These are phyloP conservation scores for Saprolegnia parasitica DNA, from an alignment of 352 stramenopile species.

Conservation along the genomic window DNA sequence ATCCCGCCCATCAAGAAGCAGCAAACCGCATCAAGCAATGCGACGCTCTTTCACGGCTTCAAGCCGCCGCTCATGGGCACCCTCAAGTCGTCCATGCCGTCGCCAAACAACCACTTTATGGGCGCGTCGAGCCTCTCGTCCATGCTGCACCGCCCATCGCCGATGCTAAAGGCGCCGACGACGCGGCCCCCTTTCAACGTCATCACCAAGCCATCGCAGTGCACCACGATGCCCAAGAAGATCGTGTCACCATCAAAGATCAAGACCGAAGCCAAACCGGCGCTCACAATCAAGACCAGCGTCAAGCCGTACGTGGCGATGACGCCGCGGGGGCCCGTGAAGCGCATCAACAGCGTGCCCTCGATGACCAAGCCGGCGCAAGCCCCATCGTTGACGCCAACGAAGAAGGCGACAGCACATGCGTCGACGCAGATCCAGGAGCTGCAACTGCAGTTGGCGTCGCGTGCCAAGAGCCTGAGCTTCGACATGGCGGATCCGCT, in stretches of 20 bases:
- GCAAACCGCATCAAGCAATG: not conserved
- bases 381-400: slow-evolving; percentile 7
- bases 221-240: not conserved
- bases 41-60: not conserved
- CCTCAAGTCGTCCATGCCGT: not conserved
- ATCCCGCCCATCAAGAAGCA: slow-evolving; percentile 4
- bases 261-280: not conserved
- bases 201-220: not conserved
- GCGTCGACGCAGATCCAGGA: slow-evolving; percentile 1
- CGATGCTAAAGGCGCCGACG: not conserved
- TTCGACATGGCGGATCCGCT: slow-evolving; percentile 1
- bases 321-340: not conserved
- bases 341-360: slow-evolving; percentile 1
- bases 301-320: not conserved
- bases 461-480: slow-evolving; percentile 6
- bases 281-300: not conserved
- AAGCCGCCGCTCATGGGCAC: not conserved
- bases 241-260: not conserved
- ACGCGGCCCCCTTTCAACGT: not conserved
- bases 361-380: slow-evolving; percentile 11
- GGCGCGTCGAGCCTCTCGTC: not conserved
- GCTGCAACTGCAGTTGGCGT: not conserved
- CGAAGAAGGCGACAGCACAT: slow-evolving; percentile 1
- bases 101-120: not conserved
- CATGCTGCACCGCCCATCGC: slow-evolving; percentile 6